Base-by-base conservation (phyloP, 176 grass and related monocot genomes). In the Metroxylon sagu region DNA sequence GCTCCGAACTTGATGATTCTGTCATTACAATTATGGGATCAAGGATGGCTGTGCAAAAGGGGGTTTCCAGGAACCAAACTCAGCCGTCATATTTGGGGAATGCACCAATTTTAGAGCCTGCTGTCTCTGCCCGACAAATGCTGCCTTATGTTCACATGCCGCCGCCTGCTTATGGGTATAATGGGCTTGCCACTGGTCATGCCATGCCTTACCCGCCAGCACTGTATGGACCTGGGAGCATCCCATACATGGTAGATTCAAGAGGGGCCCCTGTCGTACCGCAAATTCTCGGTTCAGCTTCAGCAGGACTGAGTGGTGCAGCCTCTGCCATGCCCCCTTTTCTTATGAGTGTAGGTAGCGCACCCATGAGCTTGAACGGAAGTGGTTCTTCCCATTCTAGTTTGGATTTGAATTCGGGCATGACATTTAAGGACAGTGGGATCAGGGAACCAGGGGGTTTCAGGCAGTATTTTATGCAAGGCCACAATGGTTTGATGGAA, bases 11-110 rank as follows among this genome's bases (percentile, higher is more conserved):
- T 4, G 59, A 73, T 52, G 49, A 59, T 71, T 74, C 74, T 75
- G 67, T 68, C 6, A 70, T 87, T n/a, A 81, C 75, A 67, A 87
- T 87, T 48, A 55, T 87, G 65, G 84, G 84, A 31, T 78, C 73
- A 30, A 75, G 79, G 69, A 71, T 87, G 30, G 7, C 55, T 63
- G 35, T 75, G 7, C 70, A 71, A 26, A 75, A 75, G 59, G 56
- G 55, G 23, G 84, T 82, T 51, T 31, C 70, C 60, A 61, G 29
- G 6, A 62, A 70, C 49, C 74, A 58, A 68, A 74, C 52, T 29
- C 74, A 82, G 71, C 71, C 82, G 53, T 74, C 52, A 57, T 78
- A 75, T 71, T 56, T 87, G 25, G 14, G 17, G 16, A 60, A 29
- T 5, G 78, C 66, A 21, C 70, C 60, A 53, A 75, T 70, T 43